Conservation (phyloP, 257 asterid species). For the Buddleja alternifolia region DNA sequence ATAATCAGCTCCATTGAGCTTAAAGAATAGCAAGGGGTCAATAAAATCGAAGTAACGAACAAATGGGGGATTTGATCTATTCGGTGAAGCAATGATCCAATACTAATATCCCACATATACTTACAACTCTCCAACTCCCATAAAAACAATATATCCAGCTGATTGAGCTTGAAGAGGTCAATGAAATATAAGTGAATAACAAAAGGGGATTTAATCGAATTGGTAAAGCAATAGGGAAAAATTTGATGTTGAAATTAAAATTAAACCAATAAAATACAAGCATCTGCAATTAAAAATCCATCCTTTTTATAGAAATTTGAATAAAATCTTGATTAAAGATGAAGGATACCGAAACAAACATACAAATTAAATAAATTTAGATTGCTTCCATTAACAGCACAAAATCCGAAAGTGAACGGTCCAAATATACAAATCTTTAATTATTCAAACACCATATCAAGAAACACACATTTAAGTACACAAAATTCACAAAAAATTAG, state of each 20-base stretch:
- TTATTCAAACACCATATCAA: slow-evolving; percentile 37
- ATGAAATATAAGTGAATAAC: neutral
- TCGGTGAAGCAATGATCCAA: too few species aligned
- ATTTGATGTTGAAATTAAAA: slow-evolving; percentile 5
- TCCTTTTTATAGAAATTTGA: slow-evolving; percentile 5
- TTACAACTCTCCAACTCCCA: neutral
- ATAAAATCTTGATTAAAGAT: slow-evolving; percentile 8
- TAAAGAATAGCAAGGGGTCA: slow-evolving; percentile 3
- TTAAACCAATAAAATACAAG: slow-evolving; percentile 8
- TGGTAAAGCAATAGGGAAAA: neutral
- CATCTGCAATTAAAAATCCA: neutral
- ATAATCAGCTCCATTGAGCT: slow-evolving; percentile 20
- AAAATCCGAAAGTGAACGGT: slow-evolving; percentile 16
- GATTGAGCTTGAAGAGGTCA: slow-evolving; percentile 7
- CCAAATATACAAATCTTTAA: slow-evolving; percentile 10
- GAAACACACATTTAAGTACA: slow-evolving; percentile 14
- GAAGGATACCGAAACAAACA: neutral
- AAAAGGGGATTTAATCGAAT: slow-evolving; percentile 1
- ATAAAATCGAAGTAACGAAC: neutral
- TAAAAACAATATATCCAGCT: slow-evolving; percentile 17
- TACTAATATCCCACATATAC: neutral
- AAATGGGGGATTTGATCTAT: neutral
- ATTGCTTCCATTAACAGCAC: too few species aligned
- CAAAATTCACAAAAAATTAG: slow-evolving; percentile 20
- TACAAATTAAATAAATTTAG: too few species aligned